Base-by-base conservation (phyloP, 306 rosid species). In the Inga leiocalycina region DNA sequence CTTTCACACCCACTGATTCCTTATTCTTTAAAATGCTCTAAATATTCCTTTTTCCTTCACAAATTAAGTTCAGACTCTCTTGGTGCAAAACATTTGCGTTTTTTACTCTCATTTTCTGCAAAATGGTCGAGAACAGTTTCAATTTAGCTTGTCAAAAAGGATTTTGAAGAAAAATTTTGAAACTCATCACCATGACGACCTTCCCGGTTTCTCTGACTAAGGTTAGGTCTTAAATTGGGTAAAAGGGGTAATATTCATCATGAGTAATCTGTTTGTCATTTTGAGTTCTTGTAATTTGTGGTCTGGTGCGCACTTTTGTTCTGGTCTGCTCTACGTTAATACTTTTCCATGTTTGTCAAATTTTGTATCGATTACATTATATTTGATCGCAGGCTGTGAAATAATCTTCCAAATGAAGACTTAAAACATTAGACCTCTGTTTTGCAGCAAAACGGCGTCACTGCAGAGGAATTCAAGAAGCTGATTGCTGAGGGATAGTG, bases 201-300 rank as follows among this genome's bases (percentile, higher is more conserved):
- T 95, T 83, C 98, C 98, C 62, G 87, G 86, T 84, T 95, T 95
- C 84, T 66, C 84, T 57, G 97, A 93, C 6, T 43, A 91, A 92
- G 97, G 98, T 93, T 91, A 78, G 64, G 12, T 51, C 74, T 76
- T 45, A 51, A 82, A 22, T 77, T 62, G 51, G 20, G 62, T 71
- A 66, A 64, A 34, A 75, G 73, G 65, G 37, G 15, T 65, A 6
- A 49, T 49, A 3, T 44, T 37, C 48, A 54, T 34, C 27, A 70
- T 52, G 57, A 51, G 34, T 20, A 10, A 76, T 41, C 27, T 61
- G 27, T 11, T 41, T 52, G 37, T 39, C 8, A 65, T 76, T 76
- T 56, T 81, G 37, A 57, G 37, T 32, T 71, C 73, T 45, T 44
- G 35, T 37, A 13, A 44, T 20, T 56, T 76, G 77, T 69, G 1